phyloP scores from a whole-genome alignment of 345 rosid species.

The Stellera chamaejasme region DNA sequence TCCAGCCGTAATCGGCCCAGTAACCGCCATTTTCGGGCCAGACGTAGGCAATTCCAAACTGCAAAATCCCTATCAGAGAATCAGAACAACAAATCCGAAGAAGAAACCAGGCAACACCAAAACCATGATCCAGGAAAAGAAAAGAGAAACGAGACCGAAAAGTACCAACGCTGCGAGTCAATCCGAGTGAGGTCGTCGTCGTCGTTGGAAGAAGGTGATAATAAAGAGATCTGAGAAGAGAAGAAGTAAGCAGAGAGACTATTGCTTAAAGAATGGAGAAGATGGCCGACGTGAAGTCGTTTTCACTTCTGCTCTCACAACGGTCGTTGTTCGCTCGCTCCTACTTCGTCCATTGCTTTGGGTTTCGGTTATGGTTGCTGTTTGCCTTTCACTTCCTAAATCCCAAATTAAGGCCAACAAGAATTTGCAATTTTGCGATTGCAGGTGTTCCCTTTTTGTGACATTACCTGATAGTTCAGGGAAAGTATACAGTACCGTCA shows the following conservation, averaged over 20 bases:
- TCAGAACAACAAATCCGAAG: slow-evolving; percentile 12
- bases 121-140: slow-evolving; percentile 3
- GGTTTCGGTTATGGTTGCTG: slow-evolving; percentile 17
- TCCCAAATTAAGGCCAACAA: too few relatives aligned
- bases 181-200: slow-evolving; percentile 9
- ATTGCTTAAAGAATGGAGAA: slow-evolving; percentile 70
- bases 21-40: slow-evolving; percentile 47
- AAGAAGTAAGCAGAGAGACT: slow-evolving; percentile 20
- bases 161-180: slow-evolving; percentile 10
- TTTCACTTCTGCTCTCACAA: slow-evolving; percentile 26
- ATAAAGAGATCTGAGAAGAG: slow-evolving; percentile 15
- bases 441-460: too few relatives aligned
- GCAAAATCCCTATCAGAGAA: slow-evolving; percentile 12
- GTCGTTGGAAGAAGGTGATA: slow-evolving; percentile 10
- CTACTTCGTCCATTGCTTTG: slow-evolving; percentile 7
- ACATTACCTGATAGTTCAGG: too few relatives aligned
- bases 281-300: slow-evolving; percentile 44
- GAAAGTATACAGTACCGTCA: too few relatives aligned
- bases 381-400: slow-evolving; percentile 19
- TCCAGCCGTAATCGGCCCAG: slow-evolving; percentile 72
- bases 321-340: slow-evolving; percentile 23
- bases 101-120: not conserved
- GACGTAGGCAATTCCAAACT: slow-evolving; percentile 9
- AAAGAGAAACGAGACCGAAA: slow-evolving; percentile 21
- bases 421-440: too few relatives aligned